Base-by-base conservation (phyloP, 805 yeast species). In the Pichia thaimueangensis region DNA sequence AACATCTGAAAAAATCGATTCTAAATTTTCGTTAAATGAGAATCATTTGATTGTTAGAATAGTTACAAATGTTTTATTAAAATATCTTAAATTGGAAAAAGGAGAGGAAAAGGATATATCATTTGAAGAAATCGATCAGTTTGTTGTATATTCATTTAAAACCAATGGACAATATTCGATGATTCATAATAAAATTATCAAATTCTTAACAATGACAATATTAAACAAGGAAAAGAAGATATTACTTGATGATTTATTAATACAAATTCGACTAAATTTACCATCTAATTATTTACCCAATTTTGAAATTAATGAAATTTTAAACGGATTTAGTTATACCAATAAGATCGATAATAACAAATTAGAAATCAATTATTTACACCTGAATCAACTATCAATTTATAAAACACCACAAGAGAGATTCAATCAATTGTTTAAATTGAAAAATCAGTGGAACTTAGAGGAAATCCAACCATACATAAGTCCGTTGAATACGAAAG, bases 401-500 rank as follows among this genome's bases (percentile, higher is more conserved):
- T 29, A 16, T 21, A 39, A 45, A 5, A 77, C 77, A 36, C 66
- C 77, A 0, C 61, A 56, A 7, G 62, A 56, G 6, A 62, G 93
- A 45, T 69, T 84, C 50, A 63, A 65, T 30, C 62, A 67, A 39
- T 61, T 84, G 21, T 78, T 84, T 53, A 60, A 65, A 22, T 47
- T 73, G 33, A 85, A 82, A 56, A 50, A 69, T 0, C 62, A 65
- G 8, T 84, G 93, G 93, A 70, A 64, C 0, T 43, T 81, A n/a
- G 65, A 65, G 0, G 88, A 82, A 22, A 66, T 84, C 3, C 66
- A 60, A 33, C 89, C 93, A 8, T 81, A 76, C 52, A 60, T 87
- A 11, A 72, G 69, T 15, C 82, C 79, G 31, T 57, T 83, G 25
- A 78, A 81, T 55, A 3, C 12, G 1, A 22, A 39, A 12, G 12